Evolutionary conservation across 2,329 filamentous ascomycete species (phyloP).

Genomic region (Pseudogymnoascus sp.): DNA sequence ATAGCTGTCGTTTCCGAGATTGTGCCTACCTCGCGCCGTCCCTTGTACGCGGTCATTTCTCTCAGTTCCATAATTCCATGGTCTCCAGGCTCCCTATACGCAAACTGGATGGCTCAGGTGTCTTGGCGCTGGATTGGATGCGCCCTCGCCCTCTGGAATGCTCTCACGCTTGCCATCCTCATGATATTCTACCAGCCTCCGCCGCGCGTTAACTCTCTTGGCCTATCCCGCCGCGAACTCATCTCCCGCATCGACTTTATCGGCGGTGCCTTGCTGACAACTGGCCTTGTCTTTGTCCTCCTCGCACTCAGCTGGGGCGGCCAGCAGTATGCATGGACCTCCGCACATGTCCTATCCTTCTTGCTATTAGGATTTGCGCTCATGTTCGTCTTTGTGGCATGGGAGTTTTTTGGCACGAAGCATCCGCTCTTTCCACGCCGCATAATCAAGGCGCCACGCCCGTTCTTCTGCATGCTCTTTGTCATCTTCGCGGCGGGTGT

Average conservation of each 20-base stretch:
- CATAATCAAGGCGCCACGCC: constrained; percentile 39
- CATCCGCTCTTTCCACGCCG: constrained; percentile 21
- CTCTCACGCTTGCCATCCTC: constrained; percentile 35
- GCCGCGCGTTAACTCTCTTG: constrained; percentile 34
- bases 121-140: constrained; percentile 37
- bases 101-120: constrained; percentile 31
- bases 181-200: constrained; percentile 39
- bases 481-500: constrained; percentile 24
- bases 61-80: constrained; percentile 10
- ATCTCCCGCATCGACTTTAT: constrained; percentile 43
- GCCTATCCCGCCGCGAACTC: constrained; percentile 33
- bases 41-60: constrained; percentile 8
- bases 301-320: constrained; percentile 44
- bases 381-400: constrained; percentile 19
- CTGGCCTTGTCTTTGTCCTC: constrained; percentile 41
- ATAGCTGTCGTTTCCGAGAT: constrained; percentile 13
- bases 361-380: constrained; percentile 17
- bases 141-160: constrained; percentile 36
- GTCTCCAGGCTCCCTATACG: constrained; percentile 11
- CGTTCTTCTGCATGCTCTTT: constrained; percentile 25
- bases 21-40: constrained; percentile 11
- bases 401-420: constrained; percentile 17
- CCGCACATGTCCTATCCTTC: constrained; percentile 26
- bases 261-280: constrained; percentile 40
- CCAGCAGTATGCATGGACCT: constrained; percentile 31